Base-by-base conservation (phyloP, 2,329 filamentous ascomycete genomes). In the Ustilaginoidea virens region DNA sequence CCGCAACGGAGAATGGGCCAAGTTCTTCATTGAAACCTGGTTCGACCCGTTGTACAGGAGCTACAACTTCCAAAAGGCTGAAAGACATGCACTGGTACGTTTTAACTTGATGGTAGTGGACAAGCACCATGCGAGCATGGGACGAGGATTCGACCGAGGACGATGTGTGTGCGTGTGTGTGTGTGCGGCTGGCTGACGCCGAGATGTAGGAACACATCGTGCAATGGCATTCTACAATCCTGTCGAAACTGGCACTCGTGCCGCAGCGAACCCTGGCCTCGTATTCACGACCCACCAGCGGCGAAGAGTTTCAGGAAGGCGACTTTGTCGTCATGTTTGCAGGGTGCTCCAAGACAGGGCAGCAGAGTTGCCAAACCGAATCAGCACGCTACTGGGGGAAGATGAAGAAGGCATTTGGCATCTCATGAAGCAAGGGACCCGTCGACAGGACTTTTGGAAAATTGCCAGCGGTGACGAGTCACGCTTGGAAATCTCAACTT, bases 11-110 rank as follows among this genome's bases (percentile, higher is more conserved):
- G 82, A 90, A 31, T 98, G 87, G 82, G 80, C 81, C 25, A 80
- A 79, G 46, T 98, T 80, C 60, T 82, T 98, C 47, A 55, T 96
- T 12, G 90, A 98, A 49, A 79, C 81, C 1, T 98, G 90, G 90
- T 92, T 90, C 47, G 85, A 96, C 49, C 90, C 90, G 27, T 60
- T 96, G 24, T 98, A 92, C 55, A 69, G 87, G 38, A 80, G 67
- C 40, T 98, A 98, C 58, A 92, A 93, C 48, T 98, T 98, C 47
- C 82, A 92, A 47, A 94, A 92, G 51, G 86, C 83, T 0, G 90
- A 98, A 53, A 71, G 66, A 15, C 87, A 98, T 59, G 86, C 87
- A 28, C 55, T 98, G 60, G 90, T 85, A 61, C 48, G 74, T 51
- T 18, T 10, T 11, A 24, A 13, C n/a, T 7, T n/a, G n/a, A n/a